Conservation (phyloP, 73 alveolate genomes). For the Tetrahymena malaccensis region DNA sequence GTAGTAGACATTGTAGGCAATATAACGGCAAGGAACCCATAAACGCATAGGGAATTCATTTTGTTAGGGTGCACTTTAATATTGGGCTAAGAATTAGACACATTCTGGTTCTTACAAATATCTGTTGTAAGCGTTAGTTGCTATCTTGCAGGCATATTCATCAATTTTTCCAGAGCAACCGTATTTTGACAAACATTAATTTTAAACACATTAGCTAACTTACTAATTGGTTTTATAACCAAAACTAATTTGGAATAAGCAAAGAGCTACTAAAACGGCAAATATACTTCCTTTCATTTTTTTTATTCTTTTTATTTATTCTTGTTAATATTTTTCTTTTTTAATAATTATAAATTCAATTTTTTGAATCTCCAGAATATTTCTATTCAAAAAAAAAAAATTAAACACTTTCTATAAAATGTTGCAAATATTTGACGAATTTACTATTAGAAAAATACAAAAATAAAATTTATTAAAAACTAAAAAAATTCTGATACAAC, state of each 20-base stretch:
- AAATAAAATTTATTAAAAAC: too few relatives aligned
- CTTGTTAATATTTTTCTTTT: neutral
- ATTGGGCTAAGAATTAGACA: neutral
- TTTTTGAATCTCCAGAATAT: neutral
- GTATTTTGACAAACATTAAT: neutral
- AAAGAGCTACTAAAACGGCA: neutral
- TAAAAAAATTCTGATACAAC: too few relatives aligned
- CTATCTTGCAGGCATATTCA: neutral
- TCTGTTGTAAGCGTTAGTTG: neutral
- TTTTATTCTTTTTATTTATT: too few relatives aligned
- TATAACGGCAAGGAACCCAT: neutral
- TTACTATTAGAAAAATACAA: too few relatives aligned
- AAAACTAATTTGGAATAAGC: neutral
- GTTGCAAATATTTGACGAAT: too few relatives aligned
- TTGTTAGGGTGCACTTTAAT: neutral
- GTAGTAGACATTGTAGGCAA: neutral
- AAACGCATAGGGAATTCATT: neutral
- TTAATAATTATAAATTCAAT: too few relatives aligned
- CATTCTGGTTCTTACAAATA: neutral
- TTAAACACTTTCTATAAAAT: too few relatives aligned
- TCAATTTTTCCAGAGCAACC: neutral
- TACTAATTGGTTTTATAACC: neutral
- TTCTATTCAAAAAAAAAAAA: neutral
- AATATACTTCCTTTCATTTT: neutral
- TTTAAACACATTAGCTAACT: neutral